Base-by-base conservation (phyloP, 2,329 filamentous ascomycete species). In the Monilinia aucupariae region DNA sequence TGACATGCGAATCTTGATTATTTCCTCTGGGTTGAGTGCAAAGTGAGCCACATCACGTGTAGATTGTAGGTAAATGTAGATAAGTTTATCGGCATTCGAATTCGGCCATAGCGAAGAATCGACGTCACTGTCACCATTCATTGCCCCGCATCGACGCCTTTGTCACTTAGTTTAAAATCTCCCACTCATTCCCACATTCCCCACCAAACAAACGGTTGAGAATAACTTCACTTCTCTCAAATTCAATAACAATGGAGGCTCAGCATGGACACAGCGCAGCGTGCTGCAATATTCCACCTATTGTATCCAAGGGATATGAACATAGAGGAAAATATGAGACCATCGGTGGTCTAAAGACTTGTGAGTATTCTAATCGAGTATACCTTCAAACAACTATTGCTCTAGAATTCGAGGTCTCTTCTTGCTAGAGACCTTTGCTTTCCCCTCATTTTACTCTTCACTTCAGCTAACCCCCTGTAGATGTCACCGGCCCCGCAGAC, bases 241-340 rank as follows among this genome's bases (percentile, higher is more conserved):
- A 22, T 30, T 27, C 10, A 34, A 20, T 25, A 15, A 39, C 12
- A 45, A 62, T 62, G 48, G 43, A 60, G 64, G 70, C 69, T 48
- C 63, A 67, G 64, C 68, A 72, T 55, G 82, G 81, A 74, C 82
- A 84, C 74, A 82, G 77, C 71, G 76, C 78, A 73, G 78, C 82
- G 70, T 85, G 82, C 77, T 85, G 82, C 73, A 83, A 81, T 71
- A 78, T 85, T 59, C 81, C 85, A 10, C 82, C 84, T 8, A 79
- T 86, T 51, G 75, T 84, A n/a, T 72, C 78, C 7, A 78, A 80
- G 67, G 81, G 78, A 15, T 87, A 87, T 73, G 70, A 78, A 59
- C 72, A 76, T 43, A 83, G 83, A 75, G 85, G 85, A 64, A 75
- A 74, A 59, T 87, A 85, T 65, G 80, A 84, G 66, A 78, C 80